phyloP scores from a whole-genome alignment of 225 moss, liverwort and hornwort genomes.

The Bryoerythrophyllum caledonicum region DNA sequence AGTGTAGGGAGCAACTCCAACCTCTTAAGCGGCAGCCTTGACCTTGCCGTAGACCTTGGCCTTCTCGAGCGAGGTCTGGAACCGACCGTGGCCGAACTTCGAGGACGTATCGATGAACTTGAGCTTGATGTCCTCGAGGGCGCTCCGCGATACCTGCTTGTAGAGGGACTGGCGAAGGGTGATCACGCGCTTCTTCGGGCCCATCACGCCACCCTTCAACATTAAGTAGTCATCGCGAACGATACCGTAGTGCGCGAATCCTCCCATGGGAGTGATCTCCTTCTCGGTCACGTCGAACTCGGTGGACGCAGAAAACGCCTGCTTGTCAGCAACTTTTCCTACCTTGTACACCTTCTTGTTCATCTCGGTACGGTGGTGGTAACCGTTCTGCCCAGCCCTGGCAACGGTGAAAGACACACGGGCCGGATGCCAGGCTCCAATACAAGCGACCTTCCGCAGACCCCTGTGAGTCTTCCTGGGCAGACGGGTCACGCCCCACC shows the following conservation, averaged over 20 bases:
- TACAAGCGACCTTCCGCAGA: slow-evolving; percentile 74
- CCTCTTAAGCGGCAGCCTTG: slow-evolving; percentile 16
- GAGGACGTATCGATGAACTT: slow-evolving; percentile 26
- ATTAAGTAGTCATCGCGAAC: slow-evolving; percentile 68
- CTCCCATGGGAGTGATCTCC: slow-evolving; percentile 78
- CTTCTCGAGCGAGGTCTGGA: slow-evolving; percentile 28
- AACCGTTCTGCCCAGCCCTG: slow-evolving; percentile 77
- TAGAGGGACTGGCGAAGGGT: slow-evolving; percentile 22
- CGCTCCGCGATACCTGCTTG: slow-evolving; percentile 48
- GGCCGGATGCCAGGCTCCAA: slow-evolving; percentile 82
- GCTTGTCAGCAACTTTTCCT: slow-evolving; percentile 45
- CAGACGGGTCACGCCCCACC: slow-evolving; percentile 71
- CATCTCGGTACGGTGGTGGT: slow-evolving; percentile 68
- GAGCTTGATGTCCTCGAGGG: slow-evolving; percentile 32
- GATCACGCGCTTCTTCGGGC: slow-evolving; percentile 37
- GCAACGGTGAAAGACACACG: slow-evolving; percentile 77
- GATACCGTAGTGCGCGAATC: slow-evolving; percentile 70
- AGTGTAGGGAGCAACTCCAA: background rate
- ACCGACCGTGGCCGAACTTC: slow-evolving; percentile 19
- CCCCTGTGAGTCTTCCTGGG: slow-evolving; percentile 72
- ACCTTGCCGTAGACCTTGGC: slow-evolving; percentile 24
- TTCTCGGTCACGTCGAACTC: slow-evolving; percentile 69
- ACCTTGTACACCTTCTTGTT: slow-evolving; percentile 38
- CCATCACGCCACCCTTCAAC: slow-evolving; percentile 73
- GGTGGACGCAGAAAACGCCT: slow-evolving; percentile 52